Conservation (phyloP, 495 filamentous ascomycete species). For the Staphylotrichum longicolle region DNA sequence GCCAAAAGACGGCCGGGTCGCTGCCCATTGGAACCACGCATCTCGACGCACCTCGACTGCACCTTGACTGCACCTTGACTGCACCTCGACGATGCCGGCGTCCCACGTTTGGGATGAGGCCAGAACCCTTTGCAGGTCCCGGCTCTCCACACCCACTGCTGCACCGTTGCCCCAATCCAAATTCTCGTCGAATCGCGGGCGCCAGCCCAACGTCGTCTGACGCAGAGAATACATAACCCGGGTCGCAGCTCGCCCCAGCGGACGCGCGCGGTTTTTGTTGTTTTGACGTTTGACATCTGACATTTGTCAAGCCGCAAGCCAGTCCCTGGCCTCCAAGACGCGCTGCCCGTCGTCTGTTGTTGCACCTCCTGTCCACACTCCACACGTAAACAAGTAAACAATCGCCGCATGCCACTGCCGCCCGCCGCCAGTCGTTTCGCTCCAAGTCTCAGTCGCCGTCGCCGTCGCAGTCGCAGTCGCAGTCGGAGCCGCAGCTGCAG, state of each 20-base stretch:
- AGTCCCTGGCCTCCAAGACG: slow-evolving; percentile 10
- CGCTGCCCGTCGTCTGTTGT: not conserved
- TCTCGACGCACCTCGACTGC: slow-evolving; percentile 4
- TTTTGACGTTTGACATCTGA: slow-evolving; percentile 1
- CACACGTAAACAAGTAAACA: slow-evolving; percentile 32
- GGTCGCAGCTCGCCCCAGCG: slow-evolving; percentile 22
- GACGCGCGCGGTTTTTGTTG: not conserved
- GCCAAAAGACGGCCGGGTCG: slow-evolving; percentile 4
- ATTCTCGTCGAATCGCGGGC: slow-evolving; percentile 31
- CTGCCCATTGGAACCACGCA: slow-evolving; percentile 35
- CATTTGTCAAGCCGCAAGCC: slow-evolving; percentile 15
- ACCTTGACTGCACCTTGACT: not conserved
- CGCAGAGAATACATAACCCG: slow-evolving; percentile 31
- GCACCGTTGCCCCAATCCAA: slow-evolving; percentile 29
- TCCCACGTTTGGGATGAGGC: slow-evolving; percentile 21
- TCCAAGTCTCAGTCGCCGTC: slow-evolving; percentile 6
- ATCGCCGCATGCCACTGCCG: slow-evolving; percentile 5
- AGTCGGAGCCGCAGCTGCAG: too few species aligned
- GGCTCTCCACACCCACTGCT: slow-evolving; percentile 20
- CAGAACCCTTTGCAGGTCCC: slow-evolving; percentile 7
- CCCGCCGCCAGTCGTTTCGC: slow-evolving; percentile 18
- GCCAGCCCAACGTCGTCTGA: slow-evolving; percentile 28
- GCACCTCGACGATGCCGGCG: slow-evolving; percentile 17
- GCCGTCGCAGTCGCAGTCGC: too few species aligned
- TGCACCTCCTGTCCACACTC: slow-evolving; percentile 10